These are phyloP conservation scores for Amanita phalloides DNA, from an alignment of 768 basidiomycete genomes.

Conservation along the genomic window DNA sequence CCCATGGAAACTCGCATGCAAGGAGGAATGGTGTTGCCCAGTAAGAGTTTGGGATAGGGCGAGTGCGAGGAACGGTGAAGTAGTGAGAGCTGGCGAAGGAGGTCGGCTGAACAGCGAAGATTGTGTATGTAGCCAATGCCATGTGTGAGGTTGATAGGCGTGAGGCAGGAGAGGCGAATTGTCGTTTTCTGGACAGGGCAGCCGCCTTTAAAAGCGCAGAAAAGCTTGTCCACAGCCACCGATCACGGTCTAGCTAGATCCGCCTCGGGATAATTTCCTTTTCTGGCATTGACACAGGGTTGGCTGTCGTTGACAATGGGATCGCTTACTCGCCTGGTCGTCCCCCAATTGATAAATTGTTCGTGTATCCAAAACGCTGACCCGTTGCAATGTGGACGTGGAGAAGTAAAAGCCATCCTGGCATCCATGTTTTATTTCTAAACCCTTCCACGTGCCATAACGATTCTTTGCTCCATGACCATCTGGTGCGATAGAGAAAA, in stretches of 20 bases:
- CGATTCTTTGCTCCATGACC: too few relatives aligned
- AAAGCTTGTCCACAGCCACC: background rate
- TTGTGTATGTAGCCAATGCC: background rate
- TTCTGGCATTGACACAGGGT: background rate
- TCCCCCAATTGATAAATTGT: too few relatives aligned
- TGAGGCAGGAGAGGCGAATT: background rate
- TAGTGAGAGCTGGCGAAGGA: background rate
- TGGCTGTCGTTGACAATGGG: background rate
- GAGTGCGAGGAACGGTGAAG: conserved; percentile 8
- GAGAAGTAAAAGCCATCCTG: too few relatives aligned
- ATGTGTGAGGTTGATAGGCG: background rate
- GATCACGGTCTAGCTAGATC: background rate
- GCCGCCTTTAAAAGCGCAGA: background rate
- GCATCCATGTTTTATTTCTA: too few relatives aligned
- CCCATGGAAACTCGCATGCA: conserved; percentile 78
- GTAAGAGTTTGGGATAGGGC: conserved; percentile 78
- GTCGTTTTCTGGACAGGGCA: background rate
- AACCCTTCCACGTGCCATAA: too few relatives aligned
- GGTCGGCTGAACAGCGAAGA: background rate
- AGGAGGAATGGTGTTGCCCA: conserved; percentile 68
- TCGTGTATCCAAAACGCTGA: too few relatives aligned
- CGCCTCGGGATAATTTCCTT: background rate
- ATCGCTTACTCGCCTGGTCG: too few relatives aligned
- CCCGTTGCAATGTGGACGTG: too few relatives aligned
- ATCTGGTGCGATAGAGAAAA: too few relatives aligned